These are phyloP conservation scores for Hemileccinum rubropunctum DNA, from an alignment of 768 basidiomycete species.

Conservation along the genomic window DNA sequence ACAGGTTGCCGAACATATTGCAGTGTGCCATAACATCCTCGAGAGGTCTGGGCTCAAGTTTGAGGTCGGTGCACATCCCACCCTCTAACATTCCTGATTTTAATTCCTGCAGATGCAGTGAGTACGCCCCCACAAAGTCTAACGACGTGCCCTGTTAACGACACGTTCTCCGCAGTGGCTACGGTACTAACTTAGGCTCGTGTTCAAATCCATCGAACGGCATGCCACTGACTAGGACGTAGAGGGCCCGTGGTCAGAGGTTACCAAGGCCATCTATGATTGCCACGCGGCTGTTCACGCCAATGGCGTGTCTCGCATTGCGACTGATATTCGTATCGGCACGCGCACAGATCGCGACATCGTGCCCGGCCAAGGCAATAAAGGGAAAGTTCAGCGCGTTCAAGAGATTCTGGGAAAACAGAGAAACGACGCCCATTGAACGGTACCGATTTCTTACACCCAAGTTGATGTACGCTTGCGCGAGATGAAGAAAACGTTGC, in stretches of 20 bases:
- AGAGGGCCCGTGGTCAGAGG: constrained; percentile 86
- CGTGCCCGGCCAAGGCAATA: constrained; percentile 67
- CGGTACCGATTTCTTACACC: not conserved
- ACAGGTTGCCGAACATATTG: constrained; percentile 74
- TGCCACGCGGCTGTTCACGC: constrained; percentile 88
- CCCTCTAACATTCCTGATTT: not conserved
- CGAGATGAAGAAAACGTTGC: not conserved
- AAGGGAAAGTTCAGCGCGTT: constrained; percentile 76
- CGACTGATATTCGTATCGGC: constrained; percentile 94
- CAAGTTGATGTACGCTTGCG: not conserved
- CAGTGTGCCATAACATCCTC: constrained; percentile 80
- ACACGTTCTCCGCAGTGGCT: constrained; percentile 52
- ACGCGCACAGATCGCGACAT: constrained; percentile 75
- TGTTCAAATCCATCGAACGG: not conserved
- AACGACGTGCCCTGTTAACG: constrained; percentile 33
- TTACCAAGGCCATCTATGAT: constrained; percentile 83
- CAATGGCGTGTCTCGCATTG: constrained; percentile 69
- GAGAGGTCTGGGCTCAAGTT: constrained; percentile 80
- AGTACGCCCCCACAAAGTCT: constrained; percentile 12
- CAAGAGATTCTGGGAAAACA: constrained; percentile 65
- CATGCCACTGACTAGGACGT: not conserved
- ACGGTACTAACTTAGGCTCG: constrained; percentile 85
- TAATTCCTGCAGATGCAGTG: constrained; percentile 35
- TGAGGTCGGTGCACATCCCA: constrained; percentile 48
- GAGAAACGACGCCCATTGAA: constrained; percentile 1